Evolutionary conservation across 2,329 filamentous ascomycete species (phyloP), one percentile per base, ranked within the genome.

Genomic region (Sporothrix inflata): DNA sequence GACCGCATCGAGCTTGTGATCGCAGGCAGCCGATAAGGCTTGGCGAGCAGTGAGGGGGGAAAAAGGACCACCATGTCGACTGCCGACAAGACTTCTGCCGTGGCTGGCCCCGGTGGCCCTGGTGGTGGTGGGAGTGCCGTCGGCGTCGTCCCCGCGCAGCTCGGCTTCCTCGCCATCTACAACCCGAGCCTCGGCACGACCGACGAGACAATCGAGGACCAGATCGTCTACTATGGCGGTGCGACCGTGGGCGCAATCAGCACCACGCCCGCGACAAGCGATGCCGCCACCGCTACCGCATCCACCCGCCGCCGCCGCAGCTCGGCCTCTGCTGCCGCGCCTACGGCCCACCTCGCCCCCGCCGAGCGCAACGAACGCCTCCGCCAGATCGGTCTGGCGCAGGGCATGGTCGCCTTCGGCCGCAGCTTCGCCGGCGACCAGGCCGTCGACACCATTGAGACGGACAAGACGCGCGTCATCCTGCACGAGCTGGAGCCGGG

Each of bases 321-420:
- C 76, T 70, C 73, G 70, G 80, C 82, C 8, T 81, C 80, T 40
- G 80, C 81, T 42, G 71, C 71, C 38, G 81, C 81, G 21, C 83
- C 83, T 1, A 84, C 81, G 14, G 83, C 84, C 42, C 79, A 80
- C 69, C 75, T 86, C 38, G 85, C 85, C 1, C 82, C 87, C 66
- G 89, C 93, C 75, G 90, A 94, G 78, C 89, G 90, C 78, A 96
- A 98, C 81, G 92, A 97, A 83, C 91, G 91, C 77, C 84, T 98
- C 77, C 89, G 96, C 75, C 94, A 98, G 84, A 94, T 99, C 79
- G 96, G 96, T 49, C 89, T 99, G 75, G 96, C 96, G 53, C 96
- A 99, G 83, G 96, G 94, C 79, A 97, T 98, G 91, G 91, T 97
- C 73, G 92, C 91, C 79, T 99, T 99, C 83, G 92, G 93, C 77